phyloP scores from a whole-genome alignment of 2,329 filamentous ascomycete species.

The Cladosporium sp. region DNA sequence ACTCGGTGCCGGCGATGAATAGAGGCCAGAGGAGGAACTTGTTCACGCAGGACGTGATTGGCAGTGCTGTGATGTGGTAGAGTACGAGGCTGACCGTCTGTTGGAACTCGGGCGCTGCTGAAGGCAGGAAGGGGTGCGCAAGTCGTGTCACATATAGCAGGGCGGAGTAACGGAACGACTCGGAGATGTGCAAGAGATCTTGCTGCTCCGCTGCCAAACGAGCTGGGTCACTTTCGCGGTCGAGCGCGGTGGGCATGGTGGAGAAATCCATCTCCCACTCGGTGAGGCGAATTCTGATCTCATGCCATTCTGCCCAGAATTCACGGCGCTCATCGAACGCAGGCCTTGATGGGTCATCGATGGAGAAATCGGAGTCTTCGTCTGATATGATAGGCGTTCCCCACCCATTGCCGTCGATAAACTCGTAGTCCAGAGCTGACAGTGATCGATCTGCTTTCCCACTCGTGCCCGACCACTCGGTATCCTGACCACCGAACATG shows the following conservation, averaged over 20 bases:
- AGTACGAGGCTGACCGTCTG: slow-evolving; percentile 76
- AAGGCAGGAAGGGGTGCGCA: slow-evolving; percentile 68
- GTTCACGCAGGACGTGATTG: slow-evolving; percentile 65
- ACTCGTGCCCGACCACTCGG: slow-evolving; percentile 43
- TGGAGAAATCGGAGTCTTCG: slow-evolving; percentile 36
- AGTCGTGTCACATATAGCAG: slow-evolving; percentile 86
- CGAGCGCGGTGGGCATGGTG: slow-evolving; percentile 28
- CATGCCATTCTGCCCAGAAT: slow-evolving; percentile 88
- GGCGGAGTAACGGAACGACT: slow-evolving; percentile 84
- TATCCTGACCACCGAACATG: background rate
- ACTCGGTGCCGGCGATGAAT: slow-evolving; percentile 86
- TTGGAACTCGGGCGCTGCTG: slow-evolving; percentile 72
- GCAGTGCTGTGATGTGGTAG: slow-evolving; percentile 75
- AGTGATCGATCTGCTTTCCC: slow-evolving; percentile 39
- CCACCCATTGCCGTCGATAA: slow-evolving; percentile 52
- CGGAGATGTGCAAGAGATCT: slow-evolving; percentile 76
- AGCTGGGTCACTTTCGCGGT: slow-evolving; percentile 20
- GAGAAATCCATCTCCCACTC: slow-evolving; percentile 68
- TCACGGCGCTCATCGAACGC: slow-evolving; percentile 44
- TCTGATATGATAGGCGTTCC: slow-evolving; percentile 13
- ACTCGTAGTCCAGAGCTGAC: slow-evolving; percentile 44
- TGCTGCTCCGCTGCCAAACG: slow-evolving; percentile 46
- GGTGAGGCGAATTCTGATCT: slow-evolving; percentile 69
- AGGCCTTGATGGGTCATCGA: slow-evolving; percentile 11
- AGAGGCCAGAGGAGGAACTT: slow-evolving; percentile 93